Base-by-base conservation (phyloP, 495 filamentous ascomycete genomes). In the Neurospora sp. region DNA sequence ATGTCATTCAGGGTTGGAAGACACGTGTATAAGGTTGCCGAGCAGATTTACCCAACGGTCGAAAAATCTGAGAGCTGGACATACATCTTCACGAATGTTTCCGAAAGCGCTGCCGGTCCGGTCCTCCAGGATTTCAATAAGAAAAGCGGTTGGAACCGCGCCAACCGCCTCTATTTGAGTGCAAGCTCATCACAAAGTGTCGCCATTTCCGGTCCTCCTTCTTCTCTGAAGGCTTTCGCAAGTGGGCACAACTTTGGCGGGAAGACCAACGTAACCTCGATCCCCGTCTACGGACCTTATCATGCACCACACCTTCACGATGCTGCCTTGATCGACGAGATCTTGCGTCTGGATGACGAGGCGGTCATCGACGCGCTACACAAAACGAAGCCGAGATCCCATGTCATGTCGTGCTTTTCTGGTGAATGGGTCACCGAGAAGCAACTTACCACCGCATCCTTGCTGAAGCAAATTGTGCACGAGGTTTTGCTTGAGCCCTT, bases 141-240 rank as follows among this genome's bases (percentile, higher is more conserved):
- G 39, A 77, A 82, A 23, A 84, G 12, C 16, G 46, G n/a, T 3
- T 39, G 7, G 48, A 39, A 39, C 11, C 81, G 81, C 46, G 88
- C 90, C 31, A 89, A 84, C 72, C 85, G 85, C 70, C 89, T 90
- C 0, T 97, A 94, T 79, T 84, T 95, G 69, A 94, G 92, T 79
- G 92, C 92, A 18, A 84, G 91, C 44, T 90, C 90, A 71, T 82
- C 87, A 14, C 91, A 86, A 80, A 90, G 89, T 62, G 79, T 96
- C 54, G 91, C 92, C 46, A 87, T 97, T 70, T 94, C 92, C 76
- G 93, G 91, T n/a, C 91, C 93, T 3, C 93, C 93, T 4, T 79
- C 81, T 4, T 88, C 88, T 0, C 84, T 93, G 16, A 83, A 86
- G 54, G 77, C 84, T 1, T 84, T 96, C 35, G 86, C 91, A 75